Evolutionary conservation across 495 filamentous ascomycete genomes (phyloP).

Genomic region (Podospora conica): DNA sequence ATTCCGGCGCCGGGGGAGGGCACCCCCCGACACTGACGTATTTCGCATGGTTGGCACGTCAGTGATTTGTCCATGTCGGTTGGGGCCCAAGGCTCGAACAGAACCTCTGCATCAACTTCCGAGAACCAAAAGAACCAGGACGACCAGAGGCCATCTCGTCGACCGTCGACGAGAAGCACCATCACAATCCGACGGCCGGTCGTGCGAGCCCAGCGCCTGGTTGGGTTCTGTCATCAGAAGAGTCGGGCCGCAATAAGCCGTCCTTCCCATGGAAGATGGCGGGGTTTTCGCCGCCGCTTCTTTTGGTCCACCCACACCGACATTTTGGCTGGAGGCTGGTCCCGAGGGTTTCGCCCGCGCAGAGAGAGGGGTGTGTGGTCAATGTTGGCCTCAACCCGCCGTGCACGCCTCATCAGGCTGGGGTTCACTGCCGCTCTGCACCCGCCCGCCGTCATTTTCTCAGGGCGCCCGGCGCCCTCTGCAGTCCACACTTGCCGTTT

Average conservation of each 20-base stretch:
- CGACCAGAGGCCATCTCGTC: not conserved
- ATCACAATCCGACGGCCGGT: not conserved
- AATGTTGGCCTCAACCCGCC: slow-evolving; percentile 17
- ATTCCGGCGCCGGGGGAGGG: not conserved
- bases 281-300: not conserved
- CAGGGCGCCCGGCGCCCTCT: too few relatives aligned
- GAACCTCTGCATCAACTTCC: not conserved
- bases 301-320: slow-evolving; percentile 25
- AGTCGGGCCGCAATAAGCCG: not conserved
- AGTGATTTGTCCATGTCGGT: not conserved
- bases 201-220: not conserved
- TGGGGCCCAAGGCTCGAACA: not conserved
- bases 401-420: slow-evolving; percentile 11
- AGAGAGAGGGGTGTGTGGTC: not conserved
- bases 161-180: not conserved
- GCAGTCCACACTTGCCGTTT: too few relatives aligned
- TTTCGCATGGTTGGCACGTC: not conserved
- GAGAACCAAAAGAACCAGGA: too few relatives aligned
- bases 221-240: not conserved
- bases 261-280: not conserved
- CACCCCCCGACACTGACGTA: not conserved
- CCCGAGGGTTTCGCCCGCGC: slow-evolving; percentile 6
- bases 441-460: not conserved
- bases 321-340: slow-evolving; percentile 28
- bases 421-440: slow-evolving; percentile 17